phyloP scores from a whole-genome alignment of 169 alveolate species.

The Miamiensis avidus region DNA sequence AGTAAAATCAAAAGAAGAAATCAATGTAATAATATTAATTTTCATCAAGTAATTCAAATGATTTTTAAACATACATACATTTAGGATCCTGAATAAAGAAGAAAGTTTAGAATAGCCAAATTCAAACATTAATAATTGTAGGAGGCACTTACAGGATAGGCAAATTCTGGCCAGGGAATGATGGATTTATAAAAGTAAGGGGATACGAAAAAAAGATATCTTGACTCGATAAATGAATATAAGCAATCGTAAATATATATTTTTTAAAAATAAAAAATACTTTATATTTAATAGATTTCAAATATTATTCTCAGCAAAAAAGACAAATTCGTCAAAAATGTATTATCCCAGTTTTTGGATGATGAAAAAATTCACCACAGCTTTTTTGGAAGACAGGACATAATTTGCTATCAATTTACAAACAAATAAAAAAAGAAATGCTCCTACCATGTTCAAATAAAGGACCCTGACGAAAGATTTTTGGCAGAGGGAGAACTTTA shows the following conservation, averaged over 20 bases:
- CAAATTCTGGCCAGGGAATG: background rate
- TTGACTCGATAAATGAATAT: background rate
- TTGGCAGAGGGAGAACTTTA: slow-evolving; percentile 27
- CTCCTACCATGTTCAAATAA: slow-evolving; percentile 11
- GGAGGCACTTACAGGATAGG: too few relatives aligned
- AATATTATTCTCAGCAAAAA: too few relatives aligned
- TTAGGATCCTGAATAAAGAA: background rate
- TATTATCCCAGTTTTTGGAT: slow-evolving; percentile 16
- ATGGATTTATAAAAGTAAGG: too few relatives aligned
- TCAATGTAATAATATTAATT: background rate
- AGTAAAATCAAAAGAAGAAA: background rate
- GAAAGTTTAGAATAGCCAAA: background rate
- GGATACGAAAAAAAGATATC: background rate
- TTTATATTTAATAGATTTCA: too few relatives aligned
- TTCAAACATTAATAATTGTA: too few relatives aligned
- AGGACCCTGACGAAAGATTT: slow-evolving; percentile 38
- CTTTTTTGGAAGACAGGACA: slow-evolving; percentile 25
- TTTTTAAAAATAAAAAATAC: too few relatives aligned
- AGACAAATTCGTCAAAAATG: slow-evolving; percentile 18
- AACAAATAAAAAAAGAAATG: slow-evolving; percentile 6
- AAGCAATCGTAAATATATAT: slow-evolving; percentile 7
- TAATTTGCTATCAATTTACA: slow-evolving; percentile 8
- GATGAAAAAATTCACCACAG: slow-evolving; percentile 16
- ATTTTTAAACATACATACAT: too few relatives aligned
- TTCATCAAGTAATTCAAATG: background rate